These are phyloP conservation scores for Dothistroma pini DNA, from an alignment of 2,329 filamentous ascomycete species.

Conservation along the genomic window DNA sequence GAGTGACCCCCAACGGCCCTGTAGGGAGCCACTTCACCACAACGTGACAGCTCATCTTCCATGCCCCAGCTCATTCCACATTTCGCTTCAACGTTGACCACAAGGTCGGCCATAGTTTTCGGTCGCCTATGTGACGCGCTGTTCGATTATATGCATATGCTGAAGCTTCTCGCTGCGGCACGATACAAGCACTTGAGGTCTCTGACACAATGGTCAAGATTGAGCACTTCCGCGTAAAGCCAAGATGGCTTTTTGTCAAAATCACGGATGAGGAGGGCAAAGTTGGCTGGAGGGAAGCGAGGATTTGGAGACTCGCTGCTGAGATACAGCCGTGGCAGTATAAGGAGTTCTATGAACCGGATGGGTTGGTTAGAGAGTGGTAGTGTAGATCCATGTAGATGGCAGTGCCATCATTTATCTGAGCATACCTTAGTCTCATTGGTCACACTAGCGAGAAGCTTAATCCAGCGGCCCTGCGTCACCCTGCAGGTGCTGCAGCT, in stretches of 20 bases:
- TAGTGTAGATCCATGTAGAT: slow-evolving; percentile 31
- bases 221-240: slow-evolving; percentile 71
- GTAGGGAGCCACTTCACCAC: background rate
- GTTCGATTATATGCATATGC: background rate
- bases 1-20: background rate
- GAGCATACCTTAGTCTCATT: background rate
- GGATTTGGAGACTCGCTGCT: slow-evolving; percentile 53
- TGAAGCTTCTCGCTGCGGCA: background rate
- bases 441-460: background rate
- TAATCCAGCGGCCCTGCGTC: background rate
- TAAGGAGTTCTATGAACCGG: slow-evolving; percentile 65
- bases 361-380: slow-evolving; percentile 66
- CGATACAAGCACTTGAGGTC: background rate
- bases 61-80: background rate
- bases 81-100: slow-evolving; percentile 1
- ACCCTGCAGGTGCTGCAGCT: background rate
- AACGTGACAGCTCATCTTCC: background rate
- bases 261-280: slow-evolving; percentile 63
- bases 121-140: background rate
- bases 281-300: slow-evolving; percentile 71
- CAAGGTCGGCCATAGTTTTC: background rate
- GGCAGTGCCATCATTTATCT: too few relatives aligned
- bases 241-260: slow-evolving; percentile 75
- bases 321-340: slow-evolving; percentile 62
- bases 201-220: slow-evolving; percentile 57